Percentiles rank a stretch among this genome's conserved stretches.
Conservation (phyloP, 768 basidiomycete species). For the Leccinum aurantiacum region DNA sequence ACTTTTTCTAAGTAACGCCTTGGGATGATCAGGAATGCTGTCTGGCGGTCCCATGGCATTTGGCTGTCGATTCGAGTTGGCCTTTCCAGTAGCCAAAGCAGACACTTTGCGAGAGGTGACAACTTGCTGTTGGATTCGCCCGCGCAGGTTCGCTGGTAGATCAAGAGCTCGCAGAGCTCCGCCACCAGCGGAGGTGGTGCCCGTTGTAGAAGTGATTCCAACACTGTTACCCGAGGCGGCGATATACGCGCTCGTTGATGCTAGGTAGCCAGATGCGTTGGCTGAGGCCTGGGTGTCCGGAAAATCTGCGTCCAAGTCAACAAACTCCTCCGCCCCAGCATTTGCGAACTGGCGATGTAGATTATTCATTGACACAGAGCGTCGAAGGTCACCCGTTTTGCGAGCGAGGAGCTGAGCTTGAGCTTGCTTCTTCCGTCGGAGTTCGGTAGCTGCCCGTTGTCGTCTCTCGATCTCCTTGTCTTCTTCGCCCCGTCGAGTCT, state of each 20-base stretch:
- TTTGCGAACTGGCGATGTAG: slow-evolving; percentile 55
- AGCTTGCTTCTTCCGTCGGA: slow-evolving; percentile 30
- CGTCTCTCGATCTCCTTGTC: slow-evolving; percentile 35
- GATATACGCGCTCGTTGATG: slow-evolving; percentile 62
- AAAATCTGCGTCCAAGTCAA: slow-evolving; percentile 43
- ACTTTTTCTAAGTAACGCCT: slow-evolving; percentile 62
- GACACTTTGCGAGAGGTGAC: slow-evolving; percentile 60
- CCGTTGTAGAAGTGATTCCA: slow-evolving; percentile 85
- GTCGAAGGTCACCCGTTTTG: slow-evolving; percentile 58
- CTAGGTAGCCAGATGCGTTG: slow-evolving; percentile 69
- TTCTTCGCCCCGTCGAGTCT: slow-evolving; percentile 42
- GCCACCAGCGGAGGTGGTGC: slow-evolving; percentile 72
- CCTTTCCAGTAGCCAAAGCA: slow-evolving; percentile 26
- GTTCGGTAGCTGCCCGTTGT: slow-evolving; percentile 26
- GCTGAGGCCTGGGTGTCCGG: slow-evolving; percentile 48
- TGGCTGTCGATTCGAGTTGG: slow-evolving; percentile 27
- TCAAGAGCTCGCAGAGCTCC: slow-evolving; percentile 44
- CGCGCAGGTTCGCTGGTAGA: slow-evolving; percentile 53
- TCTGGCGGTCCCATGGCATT: slow-evolving; percentile 68
- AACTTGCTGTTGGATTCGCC: slow-evolving; percentile 62
- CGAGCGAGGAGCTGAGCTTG: slow-evolving; percentile 28
- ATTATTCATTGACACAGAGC: slow-evolving; percentile 75
- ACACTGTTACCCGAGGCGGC: slow-evolving; percentile 97
- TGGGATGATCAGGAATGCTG: slow-evolving; percentile 52
- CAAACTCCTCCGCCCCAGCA: slow-evolving; percentile 39